Percentiles rank a stretch among this genome's conserved stretches.
Evolutionary conservation across 345 rosid species (phyloP).

Genomic region (Syzygium jambos): DNA sequence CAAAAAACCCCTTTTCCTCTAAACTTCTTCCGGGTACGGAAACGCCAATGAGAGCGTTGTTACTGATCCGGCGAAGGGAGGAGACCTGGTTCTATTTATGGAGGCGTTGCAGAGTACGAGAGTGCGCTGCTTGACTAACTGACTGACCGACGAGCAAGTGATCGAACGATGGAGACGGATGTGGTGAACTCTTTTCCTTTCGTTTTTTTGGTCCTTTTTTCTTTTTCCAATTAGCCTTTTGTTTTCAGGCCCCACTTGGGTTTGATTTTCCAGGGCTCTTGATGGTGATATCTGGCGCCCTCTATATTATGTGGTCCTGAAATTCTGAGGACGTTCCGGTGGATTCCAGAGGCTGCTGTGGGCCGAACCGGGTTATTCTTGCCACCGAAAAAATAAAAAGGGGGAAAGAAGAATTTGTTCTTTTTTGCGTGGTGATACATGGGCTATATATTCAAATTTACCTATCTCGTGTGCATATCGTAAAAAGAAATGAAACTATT

Average conservation of each 20-base stretch:
- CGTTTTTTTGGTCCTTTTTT: background rate
- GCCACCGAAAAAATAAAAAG: too few relatives aligned
- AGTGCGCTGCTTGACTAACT: background rate
- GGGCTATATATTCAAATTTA: too few relatives aligned
- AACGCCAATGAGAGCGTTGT: background rate
- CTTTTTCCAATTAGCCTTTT: background rate
- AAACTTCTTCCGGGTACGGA: background rate
- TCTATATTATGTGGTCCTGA: background rate
- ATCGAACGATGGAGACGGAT: background rate
- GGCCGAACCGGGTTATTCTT: background rate
- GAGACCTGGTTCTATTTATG: background rate
- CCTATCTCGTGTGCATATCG: background rate
- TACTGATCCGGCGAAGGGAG: background rate
- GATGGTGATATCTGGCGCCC: background rate
- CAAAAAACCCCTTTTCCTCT: background rate
- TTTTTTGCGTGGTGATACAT: too few relatives aligned
- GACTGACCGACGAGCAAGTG: background rate
- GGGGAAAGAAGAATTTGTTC: too few relatives aligned
- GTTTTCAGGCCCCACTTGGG: background rate
- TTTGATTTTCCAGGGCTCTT: background rate
- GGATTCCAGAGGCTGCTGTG: background rate
- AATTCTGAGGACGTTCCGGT: background rate
- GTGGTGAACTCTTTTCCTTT: background rate
- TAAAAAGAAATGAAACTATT: background rate
- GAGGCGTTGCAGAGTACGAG: background rate